Conservation (phyloP, 495 filamentous ascomycete species). For the Physcia stellaris region DNA sequence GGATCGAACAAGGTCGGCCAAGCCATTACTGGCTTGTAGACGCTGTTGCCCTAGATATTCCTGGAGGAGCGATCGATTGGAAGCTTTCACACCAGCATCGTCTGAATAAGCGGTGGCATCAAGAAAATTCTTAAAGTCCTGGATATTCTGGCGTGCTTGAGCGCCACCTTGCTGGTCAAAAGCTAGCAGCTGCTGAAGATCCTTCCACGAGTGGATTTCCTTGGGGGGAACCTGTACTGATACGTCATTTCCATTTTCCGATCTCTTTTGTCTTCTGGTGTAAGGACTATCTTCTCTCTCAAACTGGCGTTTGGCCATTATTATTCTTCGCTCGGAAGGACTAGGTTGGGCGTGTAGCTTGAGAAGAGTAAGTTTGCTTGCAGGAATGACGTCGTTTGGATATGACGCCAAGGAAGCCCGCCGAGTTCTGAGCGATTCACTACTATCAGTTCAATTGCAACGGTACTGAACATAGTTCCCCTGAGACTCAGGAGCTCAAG, state of each 20-base stretch:
- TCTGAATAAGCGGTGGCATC: constrained; percentile 42
- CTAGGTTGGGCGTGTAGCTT: too few species aligned
- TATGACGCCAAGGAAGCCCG: too few species aligned
- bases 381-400: too few species aligned
- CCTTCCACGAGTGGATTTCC: constrained; percentile 41
- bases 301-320: too few species aligned
- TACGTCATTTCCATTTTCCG: constrained; percentile 7
- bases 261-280: constrained; percentile 31
- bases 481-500: too few species aligned
- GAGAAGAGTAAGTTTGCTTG: too few species aligned
- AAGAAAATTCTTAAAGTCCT: constrained; percentile 65
- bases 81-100: constrained; percentile 31
- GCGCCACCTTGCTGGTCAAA: constrained; percentile 49
- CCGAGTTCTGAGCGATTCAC: too few species aligned
- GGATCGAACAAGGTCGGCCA: constrained; percentile 60
- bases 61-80: constrained; percentile 48
- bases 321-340: too few species aligned
- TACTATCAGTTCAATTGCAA: too few species aligned
- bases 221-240: constrained; percentile 22
- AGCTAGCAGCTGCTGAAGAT: constrained; percentile 48
- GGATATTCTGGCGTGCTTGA: constrained; percentile 43
- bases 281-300: constrained; percentile 16
- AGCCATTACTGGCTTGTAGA: constrained; percentile 39
- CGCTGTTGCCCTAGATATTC: constrained; percentile 60
- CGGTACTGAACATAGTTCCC: too few species aligned